A percentile compares a stretch with the other conserved stretches of the same genome.
Conservation (phyloP, 345 rosid genomes). For the Heritiera littoralis region DNA sequence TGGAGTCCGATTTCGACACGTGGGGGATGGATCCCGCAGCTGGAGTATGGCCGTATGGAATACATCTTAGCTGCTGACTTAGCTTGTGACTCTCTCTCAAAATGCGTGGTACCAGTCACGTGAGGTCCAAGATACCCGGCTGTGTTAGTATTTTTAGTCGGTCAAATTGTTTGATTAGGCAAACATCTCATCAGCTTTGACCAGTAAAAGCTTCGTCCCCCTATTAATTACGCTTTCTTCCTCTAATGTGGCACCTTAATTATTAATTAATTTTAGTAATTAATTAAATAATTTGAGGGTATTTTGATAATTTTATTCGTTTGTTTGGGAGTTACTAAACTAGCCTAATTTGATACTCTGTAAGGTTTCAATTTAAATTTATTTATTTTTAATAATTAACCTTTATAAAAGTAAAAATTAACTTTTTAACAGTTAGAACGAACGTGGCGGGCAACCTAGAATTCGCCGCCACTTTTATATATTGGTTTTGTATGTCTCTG, state of each 20-base stretch:
- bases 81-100: slow-evolving; percentile 42
- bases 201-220: slow-evolving; percentile 4
- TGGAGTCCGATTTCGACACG: slow-evolving; percentile 40
- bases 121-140: slow-evolving; percentile 90
- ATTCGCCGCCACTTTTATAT: slow-evolving; percentile 73
- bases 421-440: slow-evolving; percentile 43
- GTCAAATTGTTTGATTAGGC: slow-evolving; percentile 28
- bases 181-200: slow-evolving; percentile 30
- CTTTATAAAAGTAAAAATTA: background rate
- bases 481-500: slow-evolving; percentile 54
- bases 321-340: background rate
- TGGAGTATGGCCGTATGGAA: slow-evolving; percentile 14
- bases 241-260: slow-evolving; percentile 4
- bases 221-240: background rate
- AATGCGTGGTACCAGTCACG: slow-evolving; percentile 54
- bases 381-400: no score
- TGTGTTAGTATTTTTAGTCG: slow-evolving; percentile 26
- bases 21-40: slow-evolving; percentile 22
- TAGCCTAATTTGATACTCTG: slow-evolving; percentile 14
- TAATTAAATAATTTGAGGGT: no score
- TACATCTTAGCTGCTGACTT: slow-evolving; percentile 41
- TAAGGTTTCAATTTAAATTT: background rate
- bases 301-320: background rate
- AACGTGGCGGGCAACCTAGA: slow-evolving; percentile 88
- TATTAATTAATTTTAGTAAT: slow-evolving; percentile 9